Conservation (phyloP, 805 yeast species). For the Metschnikowia colocasiae region DNA sequence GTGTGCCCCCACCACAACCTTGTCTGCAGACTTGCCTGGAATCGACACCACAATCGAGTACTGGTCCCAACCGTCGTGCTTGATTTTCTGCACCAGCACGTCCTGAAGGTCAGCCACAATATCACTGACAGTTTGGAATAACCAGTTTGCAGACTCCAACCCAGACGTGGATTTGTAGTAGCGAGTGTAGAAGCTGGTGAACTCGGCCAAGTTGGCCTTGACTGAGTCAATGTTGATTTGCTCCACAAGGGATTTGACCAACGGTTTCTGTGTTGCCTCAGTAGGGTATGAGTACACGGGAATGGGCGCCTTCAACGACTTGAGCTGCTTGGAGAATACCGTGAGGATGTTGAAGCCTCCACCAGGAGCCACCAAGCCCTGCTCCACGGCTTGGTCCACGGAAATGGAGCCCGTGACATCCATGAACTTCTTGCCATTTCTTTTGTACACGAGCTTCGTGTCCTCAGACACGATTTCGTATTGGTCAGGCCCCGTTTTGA, state of each 20-base stretch:
- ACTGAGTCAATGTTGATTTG: slow-evolving; percentile 47
- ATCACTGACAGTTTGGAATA: slow-evolving; percentile 46
- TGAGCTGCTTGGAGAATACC: slow-evolving; percentile 27
- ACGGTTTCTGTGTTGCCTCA: slow-evolving; percentile 29
- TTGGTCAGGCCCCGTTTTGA: slow-evolving; percentile 34
- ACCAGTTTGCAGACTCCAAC: slow-evolving; percentile 66
- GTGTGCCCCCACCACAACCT: slow-evolving; percentile 83
- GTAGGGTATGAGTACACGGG: slow-evolving; percentile 53
- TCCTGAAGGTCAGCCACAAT: slow-evolving; percentile 25
- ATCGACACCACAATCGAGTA: slow-evolving; percentile 68
- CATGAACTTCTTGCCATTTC: slow-evolving; percentile 53
- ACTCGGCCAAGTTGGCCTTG: slow-evolving; percentile 52
- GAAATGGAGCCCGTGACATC: slow-evolving; percentile 57
- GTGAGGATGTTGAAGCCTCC: slow-evolving; percentile 17
- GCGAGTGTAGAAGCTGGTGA: slow-evolving; percentile 70
- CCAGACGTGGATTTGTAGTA: slow-evolving; percentile 76
- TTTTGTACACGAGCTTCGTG: slow-evolving; percentile 31
- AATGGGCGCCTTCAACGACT: slow-evolving; percentile 21
- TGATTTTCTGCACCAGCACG: slow-evolving; percentile 38
- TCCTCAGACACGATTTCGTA: slow-evolving; percentile 34
- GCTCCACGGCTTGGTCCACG: slow-evolving; percentile 31
- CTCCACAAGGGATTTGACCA: slow-evolving; percentile 40
- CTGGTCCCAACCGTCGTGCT: slow-evolving; percentile 74
- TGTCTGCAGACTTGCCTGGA: slow-evolving; percentile 45
- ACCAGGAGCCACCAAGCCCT: slow-evolving; percentile 22